phyloP scores from a whole-genome alignment of 2,329 filamentous ascomycete species.

The Penicillium sp. region DNA sequence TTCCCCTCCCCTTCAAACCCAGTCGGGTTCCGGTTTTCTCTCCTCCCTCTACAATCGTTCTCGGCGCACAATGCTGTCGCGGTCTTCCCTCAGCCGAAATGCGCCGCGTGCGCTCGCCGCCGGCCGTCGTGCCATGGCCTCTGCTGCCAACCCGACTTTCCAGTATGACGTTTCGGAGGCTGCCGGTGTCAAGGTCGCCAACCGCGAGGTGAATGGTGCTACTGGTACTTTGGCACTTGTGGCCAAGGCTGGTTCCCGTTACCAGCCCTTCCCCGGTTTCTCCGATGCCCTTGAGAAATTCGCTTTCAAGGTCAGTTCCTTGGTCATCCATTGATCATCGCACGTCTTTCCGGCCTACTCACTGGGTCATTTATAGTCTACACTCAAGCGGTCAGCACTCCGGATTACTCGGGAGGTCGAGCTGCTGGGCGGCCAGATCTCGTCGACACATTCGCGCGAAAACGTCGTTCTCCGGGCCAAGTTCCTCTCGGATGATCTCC shows the following conservation, averaged over 20 bases:
- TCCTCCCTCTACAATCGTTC: constrained; percentile 36
- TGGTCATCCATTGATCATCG: constrained; percentile 20
- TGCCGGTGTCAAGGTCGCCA: constrained; percentile 84
- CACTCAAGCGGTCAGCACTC: constrained; percentile 77
- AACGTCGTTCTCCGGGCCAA: constrained; percentile 86
- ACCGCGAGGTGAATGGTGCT: constrained; percentile 79
- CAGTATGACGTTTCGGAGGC: constrained; percentile 83
- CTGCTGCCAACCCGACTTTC: constrained; percentile 64
- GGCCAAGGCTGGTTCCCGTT: constrained; percentile 89
- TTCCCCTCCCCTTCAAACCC: constrained; percentile 25
- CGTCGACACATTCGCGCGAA: constrained; percentile 84
- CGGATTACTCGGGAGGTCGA: constrained; percentile 93
- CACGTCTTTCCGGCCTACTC: constrained; percentile 6
- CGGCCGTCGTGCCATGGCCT: constrained; percentile 58
- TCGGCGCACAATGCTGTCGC: constrained; percentile 61
- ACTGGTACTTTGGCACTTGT: constrained; percentile 89
- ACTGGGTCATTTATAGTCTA: constrained; percentile 56
- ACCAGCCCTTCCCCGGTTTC: constrained; percentile 82
- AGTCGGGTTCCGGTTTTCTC: constrained; percentile 31
- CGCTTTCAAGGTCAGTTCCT: constrained; percentile 77
- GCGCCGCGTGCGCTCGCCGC: constrained; percentile 56
- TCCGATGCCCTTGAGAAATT: constrained; percentile 88
- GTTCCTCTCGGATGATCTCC: constrained; percentile 91
- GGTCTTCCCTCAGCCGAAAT: constrained; percentile 58
- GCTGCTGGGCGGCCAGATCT: constrained; percentile 86